These are phyloP conservation scores for Thalassiosira delicatula DNA, from an alignment of 352 stramenopile genomes.

Conservation along the genomic window DNA sequence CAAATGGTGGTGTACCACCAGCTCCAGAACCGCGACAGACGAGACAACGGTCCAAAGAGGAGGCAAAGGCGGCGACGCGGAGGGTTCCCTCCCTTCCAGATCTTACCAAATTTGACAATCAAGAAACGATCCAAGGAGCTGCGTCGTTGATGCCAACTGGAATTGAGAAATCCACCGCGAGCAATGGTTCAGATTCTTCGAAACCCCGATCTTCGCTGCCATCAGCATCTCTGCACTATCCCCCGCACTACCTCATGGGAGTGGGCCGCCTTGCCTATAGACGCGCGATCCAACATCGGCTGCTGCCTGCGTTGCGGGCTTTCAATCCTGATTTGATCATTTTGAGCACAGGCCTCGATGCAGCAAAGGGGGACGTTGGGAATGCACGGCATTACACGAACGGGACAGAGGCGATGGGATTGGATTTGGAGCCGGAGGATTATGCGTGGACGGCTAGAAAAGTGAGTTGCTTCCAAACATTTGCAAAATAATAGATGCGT, in stretches of 20 bases:
- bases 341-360: conserved; percentile 94
- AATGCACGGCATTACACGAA: conserved; percentile 79
- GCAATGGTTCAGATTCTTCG: conserved; percentile 40
- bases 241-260: conserved; percentile 59
- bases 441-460: conserved; percentile 83
- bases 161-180: not conserved
- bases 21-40: conserved; percentile 46
- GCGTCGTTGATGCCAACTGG: conserved; percentile 17
- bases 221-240: conserved; percentile 43
- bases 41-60: conserved; percentile 53
- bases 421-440: conserved; percentile 84
- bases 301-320: conserved; percentile 85
- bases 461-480: conserved; percentile 38
- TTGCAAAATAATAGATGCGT: not conserved
- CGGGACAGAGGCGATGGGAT: conserved; percentile 71
- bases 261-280: conserved; percentile 79
- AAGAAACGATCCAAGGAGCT: conserved; percentile 9
- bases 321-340: conserved; percentile 94
- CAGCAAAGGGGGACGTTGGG: conserved; percentile 79
- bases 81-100: conserved; percentile 36
- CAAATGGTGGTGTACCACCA: conserved; percentile 32
- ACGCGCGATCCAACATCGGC: conserved; percentile 79
- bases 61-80: conserved; percentile 1
- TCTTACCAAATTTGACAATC: conserved; percentile 21
- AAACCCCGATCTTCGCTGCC: conserved; percentile 23